Conservation (phyloP, 352 stramenopile species). For the Phytophthora hybrid region DNA sequence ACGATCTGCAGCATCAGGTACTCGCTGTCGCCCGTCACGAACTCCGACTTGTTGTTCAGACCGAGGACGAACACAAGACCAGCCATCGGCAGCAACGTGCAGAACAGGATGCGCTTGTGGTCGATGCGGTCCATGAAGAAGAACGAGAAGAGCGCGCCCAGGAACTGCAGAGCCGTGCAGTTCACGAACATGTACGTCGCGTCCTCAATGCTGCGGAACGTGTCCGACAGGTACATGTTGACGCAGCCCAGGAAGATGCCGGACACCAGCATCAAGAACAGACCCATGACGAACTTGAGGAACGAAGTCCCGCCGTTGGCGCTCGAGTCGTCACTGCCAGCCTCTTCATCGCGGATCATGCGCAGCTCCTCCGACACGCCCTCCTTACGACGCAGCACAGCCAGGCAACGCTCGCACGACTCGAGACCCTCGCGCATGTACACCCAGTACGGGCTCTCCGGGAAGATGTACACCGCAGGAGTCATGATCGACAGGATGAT, state of each 20-base stretch:
- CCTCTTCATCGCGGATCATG: constrained; percentile 81
- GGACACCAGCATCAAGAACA: constrained; percentile 79
- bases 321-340: constrained; percentile 42
- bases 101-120: constrained; percentile 78
- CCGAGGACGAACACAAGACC: constrained; percentile 60
- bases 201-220: constrained; percentile 63
- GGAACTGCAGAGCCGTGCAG: constrained; percentile 70
- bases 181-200: constrained; percentile 86
- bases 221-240: constrained; percentile 81
- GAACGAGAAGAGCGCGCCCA: constrained; percentile 83
- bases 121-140: constrained; percentile 88
- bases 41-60: constrained; percentile 58
- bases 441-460: constrained; percentile 88
- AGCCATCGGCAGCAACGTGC: constrained; percentile 68
- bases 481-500: constrained; percentile 85
- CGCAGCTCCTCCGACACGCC: constrained; percentile 78
- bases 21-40: constrained; percentile 61
- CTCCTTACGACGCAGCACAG: constrained; percentile 80
- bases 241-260: constrained; percentile 68
- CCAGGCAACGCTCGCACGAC: constrained; percentile 73
- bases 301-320: constrained; percentile 40
- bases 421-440: constrained; percentile 82
- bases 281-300: constrained; percentile 75
- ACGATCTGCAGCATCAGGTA: constrained; percentile 81
- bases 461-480: constrained; percentile 85